Percentiles rank a stretch among this genome's conserved stretches.
Conservation (phyloP, 257 asterid species). For the Eustoma russellianum region DNA sequence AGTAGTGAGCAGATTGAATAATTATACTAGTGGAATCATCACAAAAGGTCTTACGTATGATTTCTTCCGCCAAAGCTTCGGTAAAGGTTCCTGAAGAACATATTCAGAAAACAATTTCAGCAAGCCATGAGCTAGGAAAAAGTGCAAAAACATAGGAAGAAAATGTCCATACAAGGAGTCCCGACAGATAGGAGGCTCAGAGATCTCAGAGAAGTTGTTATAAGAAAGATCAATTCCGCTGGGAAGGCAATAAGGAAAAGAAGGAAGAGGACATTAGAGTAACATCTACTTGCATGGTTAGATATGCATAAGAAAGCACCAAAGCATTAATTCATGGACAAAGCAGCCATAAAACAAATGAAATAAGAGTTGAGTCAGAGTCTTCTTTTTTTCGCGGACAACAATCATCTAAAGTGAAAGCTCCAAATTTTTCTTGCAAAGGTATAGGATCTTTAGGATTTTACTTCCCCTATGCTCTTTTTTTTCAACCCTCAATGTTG, state of each 20-base stretch:
- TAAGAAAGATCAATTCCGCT: conserved; percentile 52
- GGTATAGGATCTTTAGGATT: too few relatives aligned
- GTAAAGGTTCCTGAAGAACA: conserved; percentile 47
- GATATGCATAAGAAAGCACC: too few relatives aligned
- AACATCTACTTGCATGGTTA: too few relatives aligned
- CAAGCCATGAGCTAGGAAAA: neutral
- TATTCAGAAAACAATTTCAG: neutral
- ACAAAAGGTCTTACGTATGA: conserved; percentile 23
- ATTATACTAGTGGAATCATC: neutral
- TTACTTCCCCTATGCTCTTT: too few relatives aligned
- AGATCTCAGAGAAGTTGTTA: conserved; percentile 34
- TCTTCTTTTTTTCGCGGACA: too few relatives aligned
- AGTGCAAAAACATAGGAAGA: neutral
- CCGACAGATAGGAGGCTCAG: conserved; percentile 27
- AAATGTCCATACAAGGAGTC: conserved; percentile 34
- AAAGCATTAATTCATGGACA: too few relatives aligned
- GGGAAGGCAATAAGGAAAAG: conserved; percentile 1
- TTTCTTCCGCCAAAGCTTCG: conserved; percentile 32
- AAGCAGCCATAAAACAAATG: too few relatives aligned
- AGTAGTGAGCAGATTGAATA: neutral
- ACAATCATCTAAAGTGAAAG: too few relatives aligned
- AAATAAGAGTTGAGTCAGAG: too few relatives aligned
- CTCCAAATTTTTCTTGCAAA: too few relatives aligned
- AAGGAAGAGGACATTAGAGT: too few relatives aligned
- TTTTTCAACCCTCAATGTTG: too few relatives aligned